Conservation (phyloP, 2,329 filamentous ascomycete species). For the Fusarium transvaalense region DNA sequence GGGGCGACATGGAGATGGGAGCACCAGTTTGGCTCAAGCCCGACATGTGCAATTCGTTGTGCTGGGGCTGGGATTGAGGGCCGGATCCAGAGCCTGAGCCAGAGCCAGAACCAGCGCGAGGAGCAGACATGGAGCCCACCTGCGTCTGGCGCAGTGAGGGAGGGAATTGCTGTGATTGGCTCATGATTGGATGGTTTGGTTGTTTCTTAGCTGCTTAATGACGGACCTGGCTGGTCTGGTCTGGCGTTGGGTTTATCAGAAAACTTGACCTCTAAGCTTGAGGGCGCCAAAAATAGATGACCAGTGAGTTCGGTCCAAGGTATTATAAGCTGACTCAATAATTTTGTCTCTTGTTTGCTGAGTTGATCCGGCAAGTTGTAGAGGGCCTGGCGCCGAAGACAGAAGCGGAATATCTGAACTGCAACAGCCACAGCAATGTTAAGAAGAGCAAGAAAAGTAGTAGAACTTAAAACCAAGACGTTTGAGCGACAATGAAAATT, state of each 20-base stretch:
- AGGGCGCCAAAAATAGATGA: slow-evolving; percentile 1
- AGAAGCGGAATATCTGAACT: slow-evolving; percentile 5
- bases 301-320: not conserved
- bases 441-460: not conserved
- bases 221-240: slow-evolving; percentile 28
- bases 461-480: not conserved
- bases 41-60: slow-evolving; percentile 69
- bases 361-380: slow-evolving; percentile 21
- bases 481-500: slow-evolving; percentile 22
- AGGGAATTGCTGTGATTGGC: slow-evolving; percentile 58
- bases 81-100: slow-evolving; percentile 41
- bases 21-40: slow-evolving; percentile 55
- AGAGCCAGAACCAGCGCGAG: slow-evolving; percentile 21
- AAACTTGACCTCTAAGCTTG: slow-evolving; percentile 1
- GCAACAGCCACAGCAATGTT: slow-evolving; percentile 22
- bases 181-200: slow-evolving; percentile 49
- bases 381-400: slow-evolving; percentile 28
- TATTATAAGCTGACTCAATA: not conserved
- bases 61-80: slow-evolving; percentile 49
- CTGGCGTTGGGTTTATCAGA: slow-evolving; percentile 5
- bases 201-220: slow-evolving; percentile 27
- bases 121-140: slow-evolving; percentile 42
- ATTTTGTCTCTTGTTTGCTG: not conserved
- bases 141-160: slow-evolving; percentile 48
- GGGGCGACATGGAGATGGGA: slow-evolving; percentile 57